These are phyloP conservation scores for Achlya hypogyna DNA, from an alignment of 352 stramenopile genomes.

Conservation along the genomic window DNA sequence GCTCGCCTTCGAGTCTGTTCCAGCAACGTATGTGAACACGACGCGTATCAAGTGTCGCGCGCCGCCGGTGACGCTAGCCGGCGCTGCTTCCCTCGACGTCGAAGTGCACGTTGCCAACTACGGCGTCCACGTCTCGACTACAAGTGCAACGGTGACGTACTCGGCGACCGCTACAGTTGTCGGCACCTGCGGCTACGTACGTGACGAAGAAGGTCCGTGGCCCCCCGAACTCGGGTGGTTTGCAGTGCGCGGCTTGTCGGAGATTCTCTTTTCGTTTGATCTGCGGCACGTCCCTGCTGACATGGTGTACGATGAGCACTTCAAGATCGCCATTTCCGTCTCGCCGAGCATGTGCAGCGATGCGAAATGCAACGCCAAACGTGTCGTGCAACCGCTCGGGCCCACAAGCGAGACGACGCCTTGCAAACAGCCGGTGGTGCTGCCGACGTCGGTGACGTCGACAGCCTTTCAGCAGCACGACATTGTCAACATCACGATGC, in stretches of 20 bases:
- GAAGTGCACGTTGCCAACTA: constrained; percentile 77
- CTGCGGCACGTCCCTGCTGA: constrained; percentile 87
- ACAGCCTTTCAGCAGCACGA: constrained; percentile 88
- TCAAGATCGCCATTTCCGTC: constrained; percentile 92
- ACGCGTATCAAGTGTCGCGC: constrained; percentile 75
- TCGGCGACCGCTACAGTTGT: constrained; percentile 29
- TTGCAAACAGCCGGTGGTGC: constrained; percentile 82
- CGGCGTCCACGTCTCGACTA: constrained; percentile 60
- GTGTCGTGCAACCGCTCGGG: constrained; percentile 41
- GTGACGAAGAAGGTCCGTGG: constrained; percentile 71
- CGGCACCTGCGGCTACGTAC: constrained; percentile 22
- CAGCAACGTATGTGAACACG: constrained; percentile 66
- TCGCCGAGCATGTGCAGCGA: constrained; percentile 88
- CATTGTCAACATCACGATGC: constrained; percentile 89
- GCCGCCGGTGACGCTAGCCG: constrained; percentile 44
- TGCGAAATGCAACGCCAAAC: constrained; percentile 62
- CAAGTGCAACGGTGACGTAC: constrained; percentile 39
- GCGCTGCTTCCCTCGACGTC: constrained; percentile 23
- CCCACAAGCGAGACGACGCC: constrained; percentile 82
- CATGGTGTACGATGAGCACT: constrained; percentile 94
- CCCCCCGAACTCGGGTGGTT: constrained; percentile 89
- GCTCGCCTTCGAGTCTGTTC: constrained; percentile 25
- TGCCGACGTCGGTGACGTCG: constrained; percentile 89
- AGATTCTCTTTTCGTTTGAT: constrained; percentile 90
- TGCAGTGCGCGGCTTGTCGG: constrained; percentile 81